Conservation (phyloP, 148 eudicot genomes). For the Amaranthus hypochondriacus region DNA sequence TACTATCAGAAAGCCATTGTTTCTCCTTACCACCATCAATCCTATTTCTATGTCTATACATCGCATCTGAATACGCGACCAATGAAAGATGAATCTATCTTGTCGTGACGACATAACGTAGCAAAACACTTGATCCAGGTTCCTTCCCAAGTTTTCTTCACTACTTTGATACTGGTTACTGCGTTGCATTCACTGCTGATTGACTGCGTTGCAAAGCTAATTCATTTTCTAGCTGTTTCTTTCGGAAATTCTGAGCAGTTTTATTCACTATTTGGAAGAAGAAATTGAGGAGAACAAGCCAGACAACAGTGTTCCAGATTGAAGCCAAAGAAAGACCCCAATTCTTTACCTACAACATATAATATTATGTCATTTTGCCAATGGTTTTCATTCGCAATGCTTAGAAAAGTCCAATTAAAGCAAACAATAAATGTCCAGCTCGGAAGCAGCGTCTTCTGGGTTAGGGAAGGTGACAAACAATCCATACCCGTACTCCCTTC, state of each 20-base stretch:
- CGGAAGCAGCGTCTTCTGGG: no score
- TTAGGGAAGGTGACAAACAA: no score
- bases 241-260: constrained; percentile 64
- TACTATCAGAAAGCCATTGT: constrained; percentile 5
- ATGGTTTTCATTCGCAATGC: neutral
- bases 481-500: no score
- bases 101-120: neutral
- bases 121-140: neutral
- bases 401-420: neutral
- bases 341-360: constrained; percentile 39
- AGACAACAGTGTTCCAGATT: constrained; percentile 74
- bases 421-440: no score
- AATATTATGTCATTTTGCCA: neutral
- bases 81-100: constrained; percentile 21
- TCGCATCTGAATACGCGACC: constrained; percentile 19
- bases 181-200: constrained; percentile 23
- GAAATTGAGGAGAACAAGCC: constrained; percentile 71
- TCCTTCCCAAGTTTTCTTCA: constrained; percentile 1
- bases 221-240: constrained; percentile 62
- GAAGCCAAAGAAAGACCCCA: constrained; percentile 70
- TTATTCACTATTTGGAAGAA: constrained; percentile 61
- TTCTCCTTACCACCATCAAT: constrained; percentile 28
- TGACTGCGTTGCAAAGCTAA: constrained; percentile 15
- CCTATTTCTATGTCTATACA: constrained; percentile 36
- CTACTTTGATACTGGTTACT: constrained; percentile 23